Base-by-base conservation (phyloP, 495 filamentous ascomycete genomes). In the Penicillium maclennaniae region DNA sequence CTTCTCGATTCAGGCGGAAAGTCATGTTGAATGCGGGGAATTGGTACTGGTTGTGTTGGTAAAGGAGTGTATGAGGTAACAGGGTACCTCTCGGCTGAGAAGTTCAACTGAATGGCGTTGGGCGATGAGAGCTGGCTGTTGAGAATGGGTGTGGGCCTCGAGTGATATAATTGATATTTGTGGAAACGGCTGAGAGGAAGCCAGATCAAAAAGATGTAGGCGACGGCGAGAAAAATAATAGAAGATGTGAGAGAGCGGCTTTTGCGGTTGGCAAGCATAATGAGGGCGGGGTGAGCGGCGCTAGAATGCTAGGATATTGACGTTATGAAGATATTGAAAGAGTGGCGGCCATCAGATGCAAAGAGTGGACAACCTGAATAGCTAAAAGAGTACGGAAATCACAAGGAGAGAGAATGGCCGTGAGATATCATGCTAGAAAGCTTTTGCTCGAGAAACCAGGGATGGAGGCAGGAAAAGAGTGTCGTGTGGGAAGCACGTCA, bases 11-110 rank as follows among this genome's bases (percentile, higher is more conserved):
- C 82, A 8, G 55, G 43, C 1, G 65, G 69, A 45, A 85, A 85
- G 9, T 73, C 63, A 67, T 75, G 61, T 53, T 84, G 81, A 45
- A 84, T 73, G 27, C 64, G 63, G 8, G 80, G 77, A 19, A 84
- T 74, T 4, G 64, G 57, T 16, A 60, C 62, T 17, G 79, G 65
- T 0, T 67, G 65, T 14, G 67, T 76, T 15, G 78, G 80, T 7
- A 83, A 62, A n/a, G 73, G 70, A 27, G 75, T 78, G 25, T 75
- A 72, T 9, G 72, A 60, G 12, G 62, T 53, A 37, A 85, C 76
- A 5, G 82, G 82, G 53, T 79, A 66, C 40, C 69, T 60, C 42
- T 78, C 73, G 16, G 70, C 60, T 9, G 75, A 62, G 46, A 74
- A 73, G 16, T 60, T 61, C 69, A 79, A 79, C 46, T 70, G 73